Evolutionary conservation across 2,329 filamentous ascomycete species (phyloP).

Genomic region (Verticillium tricorpus): DNA sequence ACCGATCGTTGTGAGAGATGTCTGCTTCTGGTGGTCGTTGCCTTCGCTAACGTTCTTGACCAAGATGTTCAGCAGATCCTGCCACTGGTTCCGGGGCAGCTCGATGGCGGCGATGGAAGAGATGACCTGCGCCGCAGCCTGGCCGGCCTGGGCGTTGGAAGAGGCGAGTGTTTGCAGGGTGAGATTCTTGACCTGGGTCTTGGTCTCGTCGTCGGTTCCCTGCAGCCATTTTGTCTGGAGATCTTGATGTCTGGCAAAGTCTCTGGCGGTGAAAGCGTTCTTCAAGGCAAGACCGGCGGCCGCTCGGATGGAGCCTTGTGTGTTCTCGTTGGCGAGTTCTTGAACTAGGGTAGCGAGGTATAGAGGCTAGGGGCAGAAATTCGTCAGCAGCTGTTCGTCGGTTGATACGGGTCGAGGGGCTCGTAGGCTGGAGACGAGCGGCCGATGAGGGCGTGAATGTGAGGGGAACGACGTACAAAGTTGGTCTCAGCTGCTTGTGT

Average conservation of each 20-base stretch:
- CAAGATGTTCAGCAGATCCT: slow-evolving; percentile 80
- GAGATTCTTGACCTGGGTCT: slow-evolving; percentile 81
- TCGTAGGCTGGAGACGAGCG: slow-evolving; percentile 9
- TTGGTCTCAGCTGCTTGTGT: slow-evolving; percentile 87
- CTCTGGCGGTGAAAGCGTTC: slow-evolving; percentile 95
- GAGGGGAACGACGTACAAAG: slow-evolving; percentile 63
- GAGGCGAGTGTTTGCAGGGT: slow-evolving; percentile 85
- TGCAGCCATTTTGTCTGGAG: slow-evolving; percentile 92
- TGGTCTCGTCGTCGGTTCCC: slow-evolving; percentile 75
- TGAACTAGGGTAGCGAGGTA: slow-evolving; percentile 91
- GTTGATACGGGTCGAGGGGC: slow-evolving; percentile 1
- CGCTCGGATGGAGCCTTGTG: slow-evolving; percentile 78
- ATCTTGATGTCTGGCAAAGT: slow-evolving; percentile 79
- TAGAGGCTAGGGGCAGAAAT: slow-evolving; percentile 58
- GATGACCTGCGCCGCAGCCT: slow-evolving; percentile 90
- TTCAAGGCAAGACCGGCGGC: slow-evolving; percentile 96
- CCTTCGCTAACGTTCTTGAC: slow-evolving; percentile 92
- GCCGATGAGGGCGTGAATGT: slow-evolving; percentile 10
- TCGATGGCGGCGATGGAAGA: slow-evolving; percentile 93
- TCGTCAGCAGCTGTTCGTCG: slow-evolving; percentile 18
- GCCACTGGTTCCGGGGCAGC: slow-evolving; percentile 89
- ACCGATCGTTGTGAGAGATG: slow-evolving; percentile 92
- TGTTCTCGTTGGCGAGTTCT: slow-evolving; percentile 87
- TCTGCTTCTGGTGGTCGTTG: slow-evolving; percentile 83
- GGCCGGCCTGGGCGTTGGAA: slow-evolving; percentile 74